Evolutionary conservation across 2,329 filamentous ascomycete genomes (phyloP), one percentile per base, ranked within the genome.

Genomic region (Arthrobotrys conoides): DNA sequence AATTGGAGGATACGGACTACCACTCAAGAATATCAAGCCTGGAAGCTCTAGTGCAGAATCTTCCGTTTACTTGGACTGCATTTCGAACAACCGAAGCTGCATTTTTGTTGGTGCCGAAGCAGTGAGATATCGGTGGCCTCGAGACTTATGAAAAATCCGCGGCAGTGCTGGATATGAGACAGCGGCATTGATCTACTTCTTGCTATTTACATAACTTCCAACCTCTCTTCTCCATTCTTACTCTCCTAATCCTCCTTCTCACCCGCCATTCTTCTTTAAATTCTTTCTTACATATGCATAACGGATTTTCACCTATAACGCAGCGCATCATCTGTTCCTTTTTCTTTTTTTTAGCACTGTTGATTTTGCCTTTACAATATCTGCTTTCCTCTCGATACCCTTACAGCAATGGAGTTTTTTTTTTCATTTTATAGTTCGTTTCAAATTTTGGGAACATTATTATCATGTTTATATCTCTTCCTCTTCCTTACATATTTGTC

Each of bases 51-150:
- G 33, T 38, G 6, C 12, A 27, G 18, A 18, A 53, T 27, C 33
- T 67, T 55, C 41, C 20, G 18, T 67, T 67, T 20, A 67, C 24
- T 41, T 53, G 48, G 64, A 24, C 44, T 1, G 64, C 44, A 8
- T 55, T 41, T 55, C 12, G 48, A 44, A 55, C 46, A 1, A 38
- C 44, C 3, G 48, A 48, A 14, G 64, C 64, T 38, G 64, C 64
- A 0, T 67, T 67, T 30, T 55, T 71, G 27, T 57, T 71, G 24
- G 59, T 71, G n/a, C 59, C 57, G 10, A 71, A 71, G 48, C 33
- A 46, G 14, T 30, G 14, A 66, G 6, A 20, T 38, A 16, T 38
- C 2, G 10, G 8, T 14, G 6, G 36, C 4, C n/a, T n/a, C n/a
- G n/a, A n/a, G n/a, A n/a, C n/a, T n/a, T n/a, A n/a, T n/a, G n/a